phyloP scores from a whole-genome alignment of 2,329 filamentous ascomycete species.

The Alternaria sp. region DNA sequence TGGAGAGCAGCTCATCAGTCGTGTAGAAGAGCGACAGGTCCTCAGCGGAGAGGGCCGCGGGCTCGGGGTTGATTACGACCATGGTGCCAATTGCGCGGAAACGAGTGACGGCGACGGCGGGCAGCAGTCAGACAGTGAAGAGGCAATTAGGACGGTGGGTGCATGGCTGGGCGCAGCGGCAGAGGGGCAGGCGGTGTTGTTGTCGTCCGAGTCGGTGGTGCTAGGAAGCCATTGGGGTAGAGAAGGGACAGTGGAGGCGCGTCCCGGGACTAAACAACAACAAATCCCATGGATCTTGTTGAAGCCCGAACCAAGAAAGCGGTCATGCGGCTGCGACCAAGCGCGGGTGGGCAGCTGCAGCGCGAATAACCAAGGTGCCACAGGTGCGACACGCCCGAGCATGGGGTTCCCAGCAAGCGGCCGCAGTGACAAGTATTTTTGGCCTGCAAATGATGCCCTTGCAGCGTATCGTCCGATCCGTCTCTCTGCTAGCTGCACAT shows the following conservation, averaged over 20 bases:
- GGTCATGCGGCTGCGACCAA: conserved; percentile 31
- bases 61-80: conserved; percentile 81
- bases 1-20: conserved; percentile 80
- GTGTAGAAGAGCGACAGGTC: conserved; percentile 87
- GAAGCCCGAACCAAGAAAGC: conserved; percentile 26
- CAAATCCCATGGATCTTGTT: conserved; percentile 5
- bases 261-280: conserved; percentile 15
- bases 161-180: conserved; percentile 28
- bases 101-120: conserved; percentile 36
- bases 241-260: conserved; percentile 11
- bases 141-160: conserved; percentile 16
- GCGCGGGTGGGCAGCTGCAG: conserved; percentile 31
- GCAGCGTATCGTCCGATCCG: conserved; percentile 5
- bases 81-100: conserved; percentile 60
- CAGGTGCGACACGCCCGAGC: conserved; percentile 28
- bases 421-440: conserved; percentile 26
- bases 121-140: conserved; percentile 10
- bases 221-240: conserved; percentile 9
- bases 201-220: conserved; percentile 5
- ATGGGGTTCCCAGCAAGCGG: conserved; percentile 18
- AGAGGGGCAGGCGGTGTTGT: conserved; percentile 9
- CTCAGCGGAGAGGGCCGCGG: conserved; percentile 77
- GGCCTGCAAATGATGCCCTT: conserved; percentile 10
- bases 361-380: conserved; percentile 32
- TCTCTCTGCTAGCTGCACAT: conserved; percentile 8